A percentile compares a stretch with the other conserved stretches of the same genome.
Evolutionary conservation across 2,329 filamentous ascomycete genomes (phyloP).

Genomic region (Davidsoniella australis): DNA sequence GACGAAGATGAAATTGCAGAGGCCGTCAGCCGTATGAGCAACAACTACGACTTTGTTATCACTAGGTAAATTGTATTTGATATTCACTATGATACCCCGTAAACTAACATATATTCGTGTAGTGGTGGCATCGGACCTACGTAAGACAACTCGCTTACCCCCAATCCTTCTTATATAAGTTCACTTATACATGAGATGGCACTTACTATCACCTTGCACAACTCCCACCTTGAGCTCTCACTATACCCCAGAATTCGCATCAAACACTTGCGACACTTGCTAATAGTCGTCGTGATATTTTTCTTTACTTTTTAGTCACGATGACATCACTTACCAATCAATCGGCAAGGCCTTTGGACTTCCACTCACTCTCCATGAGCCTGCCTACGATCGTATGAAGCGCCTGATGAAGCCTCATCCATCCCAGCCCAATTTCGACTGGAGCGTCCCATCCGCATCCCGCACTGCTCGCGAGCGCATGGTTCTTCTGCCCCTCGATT

Average conservation of each 20-base stretch:
- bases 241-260: no score
- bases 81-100: background rate
- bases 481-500: slow-evolving; percentile 70
- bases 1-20: slow-evolving; percentile 84
- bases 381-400: slow-evolving; percentile 70
- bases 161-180: no score
- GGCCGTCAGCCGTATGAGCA: slow-evolving; percentile 71
- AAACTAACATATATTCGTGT: slow-evolving; percentile 3
- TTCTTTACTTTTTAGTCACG: slow-evolving; percentile 43
- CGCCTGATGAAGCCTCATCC: slow-evolving; percentile 56
- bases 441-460: slow-evolving; percentile 64
- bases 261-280: background rate
- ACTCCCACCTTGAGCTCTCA: no score
- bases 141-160: slow-evolving; percentile 30
- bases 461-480: slow-evolving; percentile 75
- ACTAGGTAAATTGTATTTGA: slow-evolving; percentile 38
- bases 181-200: no score
- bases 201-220: no score
- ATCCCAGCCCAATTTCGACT: slow-evolving; percentile 60
- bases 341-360: slow-evolving; percentile 81
- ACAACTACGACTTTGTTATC: slow-evolving; percentile 82
- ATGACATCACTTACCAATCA: slow-evolving; percentile 92
- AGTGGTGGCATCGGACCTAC: slow-evolving; percentile 90
- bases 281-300: background rate
- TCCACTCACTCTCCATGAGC: slow-evolving; percentile 58